These are phyloP conservation scores for Prunus davidiana DNA, from an alignment of 306 rosid genomes.

Conservation along the genomic window DNA sequence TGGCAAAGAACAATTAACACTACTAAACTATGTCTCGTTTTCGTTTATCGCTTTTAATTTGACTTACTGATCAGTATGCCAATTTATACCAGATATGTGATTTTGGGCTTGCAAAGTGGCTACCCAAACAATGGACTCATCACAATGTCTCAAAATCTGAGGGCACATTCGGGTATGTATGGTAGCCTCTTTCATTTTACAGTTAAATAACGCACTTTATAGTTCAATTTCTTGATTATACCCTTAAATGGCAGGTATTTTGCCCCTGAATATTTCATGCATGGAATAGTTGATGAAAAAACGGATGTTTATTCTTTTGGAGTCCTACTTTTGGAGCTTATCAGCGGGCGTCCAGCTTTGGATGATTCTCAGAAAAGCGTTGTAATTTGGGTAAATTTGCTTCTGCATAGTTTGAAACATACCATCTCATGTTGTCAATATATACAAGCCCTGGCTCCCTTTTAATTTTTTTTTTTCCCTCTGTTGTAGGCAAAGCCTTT, in stretches of 20 bases:
- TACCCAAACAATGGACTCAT: constrained; percentile 66
- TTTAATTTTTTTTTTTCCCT: not conserved
- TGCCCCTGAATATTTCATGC: constrained; percentile 86
- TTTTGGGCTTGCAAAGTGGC: constrained; percentile 93
- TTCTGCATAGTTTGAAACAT: not conserved
- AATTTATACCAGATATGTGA: constrained; percentile 69
- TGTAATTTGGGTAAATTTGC: constrained; percentile 56
- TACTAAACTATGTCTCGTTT: not conserved
- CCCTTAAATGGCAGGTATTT: constrained; percentile 57
- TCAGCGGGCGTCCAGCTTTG: constrained; percentile 75
- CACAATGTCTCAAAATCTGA: constrained; percentile 63
- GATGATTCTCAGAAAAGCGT: constrained; percentile 58
- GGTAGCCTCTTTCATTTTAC: not conserved
- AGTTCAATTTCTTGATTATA: constrained; percentile 1
- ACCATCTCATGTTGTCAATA: not conserved
- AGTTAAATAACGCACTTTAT: not conserved
- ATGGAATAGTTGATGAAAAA: constrained; percentile 75
- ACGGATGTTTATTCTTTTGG: constrained; percentile 83
- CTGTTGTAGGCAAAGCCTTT: constrained; percentile 69
- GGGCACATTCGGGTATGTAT: constrained; percentile 80
- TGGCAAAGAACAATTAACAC: not conserved
- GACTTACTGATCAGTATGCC: constrained; percentile 12
- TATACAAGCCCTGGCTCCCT: not conserved
- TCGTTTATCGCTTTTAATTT: not conserved
- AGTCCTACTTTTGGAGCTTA: constrained; percentile 71